Evolutionary conservation across 306 rosid species (phyloP), one percentile per base, ranked within the genome.

Genomic region (Lathyrus sativus): DNA sequence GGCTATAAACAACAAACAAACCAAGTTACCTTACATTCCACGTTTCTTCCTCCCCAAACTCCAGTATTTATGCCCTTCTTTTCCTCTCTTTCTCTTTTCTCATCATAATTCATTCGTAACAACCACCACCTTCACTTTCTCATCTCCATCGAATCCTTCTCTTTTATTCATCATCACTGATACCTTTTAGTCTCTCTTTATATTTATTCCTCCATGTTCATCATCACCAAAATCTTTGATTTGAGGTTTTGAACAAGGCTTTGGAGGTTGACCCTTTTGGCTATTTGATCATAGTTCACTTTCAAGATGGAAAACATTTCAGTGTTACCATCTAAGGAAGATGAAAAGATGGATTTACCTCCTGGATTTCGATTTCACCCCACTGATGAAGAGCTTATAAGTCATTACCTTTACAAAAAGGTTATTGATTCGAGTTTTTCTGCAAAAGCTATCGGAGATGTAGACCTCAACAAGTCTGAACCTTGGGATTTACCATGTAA

Each of bases 401-500:
- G 84, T 66, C 95, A 85, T 67, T 93, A 93, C 53, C 77, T 93
- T 2, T 79, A 84, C 79, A 67, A 84, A 67, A 93, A 86, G 68
- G 97, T 90, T 3, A 79, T 75, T 35, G 85, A 87, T 54, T 55
- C 74, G 10, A 63, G 3, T 28, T 93, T 93, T 77, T 74, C 76
- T 13, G 88, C 95, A 1, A 84, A 79, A 51, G 97, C 99, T 7
- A 88, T 93, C 59, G 97, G 97, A 13, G 97, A 93, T n/a, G 97
- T 88, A 7, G 97, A 93, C 81, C 85, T 93, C 66, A 93, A 93
- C 84, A 90, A 78, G 83, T 90, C 87, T 4, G 99, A 93, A 76
- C 99, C 99, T n/a, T 93, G 99, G 99, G 96, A 90, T 26, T 86
- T 93, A 67, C 99, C 97, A 37, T 65, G 99, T 93, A 79, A 85